Evolutionary conservation across 176 grass and related monocot genomes (phyloP), one percentile per base, ranked within the genome.

Genomic region (Eragrostis nindensis): DNA sequence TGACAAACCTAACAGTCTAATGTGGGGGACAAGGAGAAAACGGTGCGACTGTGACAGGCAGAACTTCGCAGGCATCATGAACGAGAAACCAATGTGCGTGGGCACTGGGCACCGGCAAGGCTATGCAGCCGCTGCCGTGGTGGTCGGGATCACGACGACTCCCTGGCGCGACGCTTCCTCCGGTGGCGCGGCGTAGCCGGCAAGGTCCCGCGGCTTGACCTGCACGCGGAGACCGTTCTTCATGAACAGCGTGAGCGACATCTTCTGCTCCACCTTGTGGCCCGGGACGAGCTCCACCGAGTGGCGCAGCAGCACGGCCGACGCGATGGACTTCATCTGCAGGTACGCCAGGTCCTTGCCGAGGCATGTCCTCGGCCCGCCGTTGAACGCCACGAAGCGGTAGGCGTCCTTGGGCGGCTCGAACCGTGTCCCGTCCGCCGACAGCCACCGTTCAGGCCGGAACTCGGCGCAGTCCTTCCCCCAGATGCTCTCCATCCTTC

Each of bases 161-260:
- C 49, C 83, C 49, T 32, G 53, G 14, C n/a, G 62, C 49, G 39
- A 68, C 1, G 84, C 56, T 17, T 76, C 39, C 67, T 65, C 79
- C 75, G 24, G n/a, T 36, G 64, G 36, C 21, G 16, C 56, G 48
- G 71, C 64, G 75, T 81, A 90, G 73, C 16, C 68, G 26, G 70
- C 70, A 82, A 87, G 90, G 47, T 87, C 83, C 75, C 95, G 83
- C 3, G 74, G 88, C 86, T 86, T 92, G 83, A 94, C 92, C 26
- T 82, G 72, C 15, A 93, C 95, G 7, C 53, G 90, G 30, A 98
- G 86, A 1, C 95, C 95, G 62, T 98, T 91, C 83, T 98, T 92
- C 95, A 98, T 98, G 88, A 98, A 98, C 15, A 98, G 88, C 11
- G 95, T 98, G 47, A 98, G 95, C 17, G 95, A 98, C 95, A 98